phyloP scores from a whole-genome alignment of 805 yeast species.

The Ogataea sp. region DNA sequence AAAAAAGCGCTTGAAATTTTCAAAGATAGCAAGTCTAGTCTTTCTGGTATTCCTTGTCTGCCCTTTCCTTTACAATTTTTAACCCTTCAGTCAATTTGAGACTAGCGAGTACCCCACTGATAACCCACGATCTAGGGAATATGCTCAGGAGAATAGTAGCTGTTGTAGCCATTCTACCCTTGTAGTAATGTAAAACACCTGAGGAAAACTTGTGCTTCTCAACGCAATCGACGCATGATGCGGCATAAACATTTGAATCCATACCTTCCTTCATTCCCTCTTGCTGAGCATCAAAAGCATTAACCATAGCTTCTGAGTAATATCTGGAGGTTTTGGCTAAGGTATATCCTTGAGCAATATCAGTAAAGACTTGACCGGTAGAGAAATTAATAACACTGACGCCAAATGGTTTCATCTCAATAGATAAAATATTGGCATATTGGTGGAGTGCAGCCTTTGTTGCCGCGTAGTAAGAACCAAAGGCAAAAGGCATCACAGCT shows the following conservation, averaged over 20 bases:
- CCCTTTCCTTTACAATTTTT: too few relatives aligned
- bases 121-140: too few relatives aligned
- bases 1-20: too few relatives aligned
- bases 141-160: too few relatives aligned
- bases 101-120: too few relatives aligned
- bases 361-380: slow-evolving; percentile 71
- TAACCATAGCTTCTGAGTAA: slow-evolving; percentile 40
- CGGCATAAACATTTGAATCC: slow-evolving; percentile 50
- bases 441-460: slow-evolving; percentile 72
- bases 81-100: too few relatives aligned
- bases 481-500: slow-evolving; percentile 63
- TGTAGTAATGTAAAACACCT: slow-evolving; percentile 40
- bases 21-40: too few relatives aligned
- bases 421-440: slow-evolving; percentile 52
- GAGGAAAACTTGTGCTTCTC: not conserved
- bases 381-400: slow-evolving; percentile 62
- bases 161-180: slow-evolving; percentile 43
- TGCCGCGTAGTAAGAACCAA: slow-evolving; percentile 56
- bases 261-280: slow-evolving; percentile 52
- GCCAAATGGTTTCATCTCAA: slow-evolving; percentile 65
- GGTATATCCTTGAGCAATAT: slow-evolving; percentile 56
- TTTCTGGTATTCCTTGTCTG: too few relatives aligned
- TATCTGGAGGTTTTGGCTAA: slow-evolving; percentile 50
- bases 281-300: slow-evolving; percentile 46
- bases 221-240: slow-evolving; percentile 44